Conservation (phyloP, 345 rosid genomes). For the Zanthoxylum bungeanum region DNA sequence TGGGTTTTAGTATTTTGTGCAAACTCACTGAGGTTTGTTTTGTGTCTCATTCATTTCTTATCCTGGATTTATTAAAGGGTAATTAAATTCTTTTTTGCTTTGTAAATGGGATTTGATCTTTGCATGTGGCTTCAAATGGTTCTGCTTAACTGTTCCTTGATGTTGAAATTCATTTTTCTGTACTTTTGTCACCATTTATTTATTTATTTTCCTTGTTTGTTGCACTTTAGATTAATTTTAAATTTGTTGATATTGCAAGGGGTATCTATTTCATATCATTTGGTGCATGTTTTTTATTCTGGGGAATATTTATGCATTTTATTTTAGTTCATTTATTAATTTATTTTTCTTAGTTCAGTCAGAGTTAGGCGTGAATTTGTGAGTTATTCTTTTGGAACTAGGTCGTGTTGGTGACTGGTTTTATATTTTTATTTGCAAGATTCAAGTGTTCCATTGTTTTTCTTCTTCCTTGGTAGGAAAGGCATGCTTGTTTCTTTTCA, state of each 20-base stretch:
- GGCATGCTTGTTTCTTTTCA: not conserved
- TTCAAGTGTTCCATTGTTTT: not conserved
- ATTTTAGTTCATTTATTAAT: not conserved
- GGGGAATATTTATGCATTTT: not conserved
- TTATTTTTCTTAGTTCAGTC: slow-evolving; percentile 16
- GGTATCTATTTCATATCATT: not conserved
- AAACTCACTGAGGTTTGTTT: not conserved
- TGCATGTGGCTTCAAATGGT: slow-evolving; percentile 8
- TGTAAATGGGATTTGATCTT: not conserved
- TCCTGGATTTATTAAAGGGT: not conserved
- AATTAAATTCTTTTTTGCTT: not conserved
- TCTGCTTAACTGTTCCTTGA: not conserved
- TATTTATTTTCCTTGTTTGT: not conserved
- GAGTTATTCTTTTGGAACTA: slow-evolving; percentile 17
- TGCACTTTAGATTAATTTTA: not conserved
- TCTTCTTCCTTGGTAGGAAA: slow-evolving; percentile 15
- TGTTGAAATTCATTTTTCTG: not conserved
- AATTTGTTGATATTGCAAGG: not conserved
- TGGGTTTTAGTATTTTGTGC: not conserved
- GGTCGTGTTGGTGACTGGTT: slow-evolving; percentile 31
- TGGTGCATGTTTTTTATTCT: slow-evolving; percentile 9
- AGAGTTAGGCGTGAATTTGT: slow-evolving; percentile 27
- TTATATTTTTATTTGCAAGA: not conserved
- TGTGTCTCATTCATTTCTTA: not conserved
- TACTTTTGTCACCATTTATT: not conserved